phyloP scores from a whole-genome alignment of 2,329 filamentous ascomycete genomes.

The Aspergillus fructus region DNA sequence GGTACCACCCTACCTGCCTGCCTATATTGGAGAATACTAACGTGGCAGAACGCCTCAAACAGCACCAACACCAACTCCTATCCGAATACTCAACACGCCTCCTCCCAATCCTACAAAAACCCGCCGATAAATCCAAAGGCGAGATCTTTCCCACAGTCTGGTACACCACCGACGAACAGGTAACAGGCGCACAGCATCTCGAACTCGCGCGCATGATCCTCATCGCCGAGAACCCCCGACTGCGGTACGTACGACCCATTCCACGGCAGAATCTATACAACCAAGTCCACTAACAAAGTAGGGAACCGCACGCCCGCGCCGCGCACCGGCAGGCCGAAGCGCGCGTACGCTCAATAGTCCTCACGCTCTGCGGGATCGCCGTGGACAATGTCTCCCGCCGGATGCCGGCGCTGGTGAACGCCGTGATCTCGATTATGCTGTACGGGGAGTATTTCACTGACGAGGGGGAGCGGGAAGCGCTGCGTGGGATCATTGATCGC shows the following conservation, averaged over 20 bases:
- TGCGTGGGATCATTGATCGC: slow-evolving; percentile 18
- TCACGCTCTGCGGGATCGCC: slow-evolving; percentile 22
- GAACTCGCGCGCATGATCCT: slow-evolving; percentile 23
- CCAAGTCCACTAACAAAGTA: too few relatives aligned
- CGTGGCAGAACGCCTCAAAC: neutral
- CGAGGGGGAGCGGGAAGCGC: slow-evolving; percentile 14
- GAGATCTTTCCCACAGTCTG: slow-evolving; percentile 23
- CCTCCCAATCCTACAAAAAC: slow-evolving; percentile 15
- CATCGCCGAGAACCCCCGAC: slow-evolving; percentile 19
- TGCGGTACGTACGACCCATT: slow-evolving; percentile 16
- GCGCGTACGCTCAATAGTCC: slow-evolving; percentile 20
- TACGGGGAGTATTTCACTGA: slow-evolving; percentile 24
- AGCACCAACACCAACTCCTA: neutral
- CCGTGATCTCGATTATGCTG: slow-evolving; percentile 19
- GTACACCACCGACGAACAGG: slow-evolving; percentile 22
- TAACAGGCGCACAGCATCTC: slow-evolving; percentile 23
- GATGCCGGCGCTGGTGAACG: slow-evolving; percentile 22
- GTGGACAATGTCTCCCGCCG: slow-evolving; percentile 13
- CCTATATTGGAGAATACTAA: neutral
- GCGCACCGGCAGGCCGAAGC: slow-evolving; percentile 20
- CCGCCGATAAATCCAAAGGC: slow-evolving; percentile 19
- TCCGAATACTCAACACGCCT: neutral
- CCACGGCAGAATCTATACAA: too few relatives aligned
- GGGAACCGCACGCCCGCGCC: neutral
- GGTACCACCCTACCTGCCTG: slow-evolving; percentile 2